These are phyloP conservation scores for Pyrenophora teres DNA, from an alignment of 2,329 filamentous ascomycete species.

Conservation along the genomic window DNA sequence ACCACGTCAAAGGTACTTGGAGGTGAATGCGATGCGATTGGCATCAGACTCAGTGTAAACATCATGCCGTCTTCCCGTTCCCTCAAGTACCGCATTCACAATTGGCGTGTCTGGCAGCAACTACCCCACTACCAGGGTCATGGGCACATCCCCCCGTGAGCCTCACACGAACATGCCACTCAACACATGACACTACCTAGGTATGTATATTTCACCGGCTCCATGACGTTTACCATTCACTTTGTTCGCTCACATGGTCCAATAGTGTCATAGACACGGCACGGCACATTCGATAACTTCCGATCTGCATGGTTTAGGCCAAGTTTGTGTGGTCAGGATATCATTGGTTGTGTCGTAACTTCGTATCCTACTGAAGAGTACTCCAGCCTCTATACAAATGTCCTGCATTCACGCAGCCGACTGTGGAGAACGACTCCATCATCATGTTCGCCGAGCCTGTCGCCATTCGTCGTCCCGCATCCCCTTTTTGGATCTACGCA, in stretches of 20 bases:
- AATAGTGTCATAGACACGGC: too few species aligned
- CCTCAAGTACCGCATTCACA: neutral
- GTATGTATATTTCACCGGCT: neutral
- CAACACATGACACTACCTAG: slow-evolving; percentile 4
- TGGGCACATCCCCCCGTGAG: neutral
- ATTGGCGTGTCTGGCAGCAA: neutral
- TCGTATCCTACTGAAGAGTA: neutral
- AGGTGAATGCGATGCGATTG: neutral
- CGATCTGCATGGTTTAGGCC: too few species aligned
- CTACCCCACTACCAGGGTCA: neutral
- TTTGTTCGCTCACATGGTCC: too few species aligned
- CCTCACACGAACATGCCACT: neutral
- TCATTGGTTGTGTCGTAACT: slow-evolving; percentile 1
- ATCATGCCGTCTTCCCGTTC: neutral
- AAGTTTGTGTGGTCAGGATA: too few species aligned
- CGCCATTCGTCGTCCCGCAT: too few species aligned
- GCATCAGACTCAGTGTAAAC: too few species aligned
- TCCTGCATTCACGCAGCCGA: slow-evolving; percentile 1
- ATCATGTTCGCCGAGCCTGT: too few species aligned
- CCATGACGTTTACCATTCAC: neutral
- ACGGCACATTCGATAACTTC: too few species aligned
- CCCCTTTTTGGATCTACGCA: too few species aligned
- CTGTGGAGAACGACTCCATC: too few species aligned
- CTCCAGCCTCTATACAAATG: slow-evolving; percentile 4
- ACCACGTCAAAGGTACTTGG: too few species aligned